Conservation (phyloP, 1,284 basidiomycete genomes). For the Leccinum fallax region DNA sequence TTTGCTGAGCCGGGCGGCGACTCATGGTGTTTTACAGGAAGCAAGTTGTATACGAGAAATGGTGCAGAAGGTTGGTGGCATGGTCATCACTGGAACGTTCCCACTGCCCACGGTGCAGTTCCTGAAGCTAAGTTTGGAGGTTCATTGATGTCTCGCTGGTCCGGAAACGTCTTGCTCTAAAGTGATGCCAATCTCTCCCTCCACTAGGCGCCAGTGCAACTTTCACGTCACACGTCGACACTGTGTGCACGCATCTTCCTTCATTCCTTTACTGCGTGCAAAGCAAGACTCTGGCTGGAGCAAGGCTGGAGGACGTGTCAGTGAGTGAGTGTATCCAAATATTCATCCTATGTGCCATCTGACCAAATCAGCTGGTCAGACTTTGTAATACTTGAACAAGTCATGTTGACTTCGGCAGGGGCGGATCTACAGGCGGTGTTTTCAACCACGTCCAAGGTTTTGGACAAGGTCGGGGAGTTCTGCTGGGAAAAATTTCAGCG, state of each 20-base stretch:
- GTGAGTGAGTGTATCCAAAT: neutral
- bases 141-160: neutral
- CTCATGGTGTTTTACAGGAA: too few species aligned
- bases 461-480: neutral
- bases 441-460: too few species aligned
- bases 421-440: too few species aligned
- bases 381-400: too few species aligned
- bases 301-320: neutral
- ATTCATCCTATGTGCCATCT: neutral
- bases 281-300: neutral
- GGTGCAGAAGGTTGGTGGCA: too few species aligned
- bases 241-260: neutral
- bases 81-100: too few species aligned
- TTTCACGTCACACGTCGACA: neutral
- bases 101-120: too few species aligned
- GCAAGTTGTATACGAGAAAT: too few species aligned
- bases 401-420: too few species aligned
- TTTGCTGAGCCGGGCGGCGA: too few species aligned
- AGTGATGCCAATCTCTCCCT: neutral
- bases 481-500: neutral
- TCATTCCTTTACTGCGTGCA: too few species aligned
- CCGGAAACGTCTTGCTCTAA: neutral
- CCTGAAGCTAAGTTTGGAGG: too few species aligned
- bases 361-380: neutral
- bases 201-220: neutral